phyloP scores from a whole-genome alignment of 78 protist species.

The slime mould (Dictyostelium discoideum) region dicty_2.7 NC_007089.4:5236001-5236500 shows the following conservation, averaged over 20 bases:
- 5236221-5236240: too few species aligned
- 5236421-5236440: conserved; percentile 91
- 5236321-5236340: conserved; percentile 24
- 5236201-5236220: not conserved
- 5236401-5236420: conserved; percentile 83
- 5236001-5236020: not conserved
- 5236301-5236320: not conserved
- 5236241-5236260: too few species aligned
- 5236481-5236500: conserved; percentile 92
- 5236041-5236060: not conserved
- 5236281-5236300: not conserved
- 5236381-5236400: conserved; percentile 79
- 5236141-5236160: not conserved
- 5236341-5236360: conserved; percentile 93
- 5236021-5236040: not conserved
- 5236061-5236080: not conserved
- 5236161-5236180: too few species aligned
- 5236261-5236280: not conserved
- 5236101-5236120: not conserved
- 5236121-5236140: too few species aligned
- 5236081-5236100: not conserved
- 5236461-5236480: conserved; percentile 95
- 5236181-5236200: not conserved
- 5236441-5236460: conserved; percentile 91
- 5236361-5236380: conserved; percentile 94